Base-by-base conservation (phyloP, 2,329 filamentous ascomycete genomes). In the Ustilaginoidea virens region DNA sequence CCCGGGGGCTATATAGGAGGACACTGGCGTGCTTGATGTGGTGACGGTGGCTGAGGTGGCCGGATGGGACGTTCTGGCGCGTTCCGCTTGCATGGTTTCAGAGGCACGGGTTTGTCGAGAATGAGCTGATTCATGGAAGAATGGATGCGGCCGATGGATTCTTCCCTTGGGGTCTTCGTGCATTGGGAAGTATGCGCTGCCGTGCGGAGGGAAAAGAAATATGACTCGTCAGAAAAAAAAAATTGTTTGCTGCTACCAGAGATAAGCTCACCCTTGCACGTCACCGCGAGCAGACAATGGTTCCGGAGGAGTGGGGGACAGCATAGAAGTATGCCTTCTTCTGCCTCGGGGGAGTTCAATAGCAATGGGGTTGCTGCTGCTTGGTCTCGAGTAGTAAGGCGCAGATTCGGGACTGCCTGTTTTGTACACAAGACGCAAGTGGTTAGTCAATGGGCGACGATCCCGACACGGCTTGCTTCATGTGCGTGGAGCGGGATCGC, bases 261-360 rank as follows among this genome's bases (percentile, higher is more conserved):
- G 28, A 9, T 19, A 10, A 11, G 29, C 62, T 44, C 61, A 74
- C 70, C 69, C 68, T 44, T 56, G 58, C 28, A 69, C 42, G 45
- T 74, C 69, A 29, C 69, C 70, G 31, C 69, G 57, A 25, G 63
- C 70, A 16, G 69, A 70, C 14, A 74, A 47, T 36, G 60, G 61
- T 36, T 60, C 60, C 14, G 53, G 58, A 13, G 58, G 58, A 15
- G 57, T 65, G 40, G 53, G 52, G 25, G 51, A 43, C 27, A 54
- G 51, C 27, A 55, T 45, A 34, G 48, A 48, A 27, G 50, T 58
- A n/a, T n/a, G n/a, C 35, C 56, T 41, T 33, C 54, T 59, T 37
- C 48, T 56, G 25, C 48, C 38, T 16, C 52, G 41, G 15, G 65
- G 63, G 4, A 64, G 39, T 36, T 66, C 60, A 34, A 70, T 73